phyloP scores from a whole-genome alignment of 257 asterid genomes.

The Datura wrightii region DNA sequence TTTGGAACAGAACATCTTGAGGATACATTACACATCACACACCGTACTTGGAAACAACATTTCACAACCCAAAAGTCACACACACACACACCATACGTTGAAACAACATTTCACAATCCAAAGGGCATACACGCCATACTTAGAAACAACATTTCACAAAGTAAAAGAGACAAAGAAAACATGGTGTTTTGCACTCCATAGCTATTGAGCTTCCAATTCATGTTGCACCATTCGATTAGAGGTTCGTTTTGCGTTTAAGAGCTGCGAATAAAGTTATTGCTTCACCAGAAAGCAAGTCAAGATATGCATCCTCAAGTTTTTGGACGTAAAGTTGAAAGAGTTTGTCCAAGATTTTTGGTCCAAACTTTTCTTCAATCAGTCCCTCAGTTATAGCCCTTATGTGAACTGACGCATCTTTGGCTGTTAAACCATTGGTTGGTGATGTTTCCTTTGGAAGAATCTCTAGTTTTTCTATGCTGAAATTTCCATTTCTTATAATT shows the following conservation, averaged over 20 bases:
- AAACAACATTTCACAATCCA: background rate
- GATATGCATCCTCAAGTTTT: constrained; percentile 28
- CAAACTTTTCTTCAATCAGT: constrained; percentile 23
- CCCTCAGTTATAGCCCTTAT: constrained; percentile 26
- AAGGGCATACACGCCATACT: background rate
- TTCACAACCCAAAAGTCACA: background rate
- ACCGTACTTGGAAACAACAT: background rate
- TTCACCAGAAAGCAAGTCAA: constrained; percentile 15
- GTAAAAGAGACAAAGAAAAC: background rate
- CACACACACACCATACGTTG: background rate
- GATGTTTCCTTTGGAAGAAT: constrained; percentile 2
- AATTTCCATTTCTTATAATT: constrained; percentile 33
- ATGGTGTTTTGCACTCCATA: too few relatives aligned
- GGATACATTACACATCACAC: background rate
- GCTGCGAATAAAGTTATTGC: constrained; percentile 3
- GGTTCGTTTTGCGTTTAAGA: constrained; percentile 11
- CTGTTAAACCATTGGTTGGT: background rate
- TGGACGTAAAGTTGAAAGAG: background rate
- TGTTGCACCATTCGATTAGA: background rate
- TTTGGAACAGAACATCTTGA: too few relatives aligned
- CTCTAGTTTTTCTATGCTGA: constrained; percentile 38
- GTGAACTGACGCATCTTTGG: constrained; percentile 1
- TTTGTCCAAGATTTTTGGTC: constrained; percentile 22
- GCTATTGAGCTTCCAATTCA: too few relatives aligned
- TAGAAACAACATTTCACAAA: background rate